Percentiles rank a stretch among this genome's conserved stretches.
phyloP scores from a whole-genome alignment of 2,329 filamentous ascomycete genomes.

The Aspergillus piperis region DNA sequence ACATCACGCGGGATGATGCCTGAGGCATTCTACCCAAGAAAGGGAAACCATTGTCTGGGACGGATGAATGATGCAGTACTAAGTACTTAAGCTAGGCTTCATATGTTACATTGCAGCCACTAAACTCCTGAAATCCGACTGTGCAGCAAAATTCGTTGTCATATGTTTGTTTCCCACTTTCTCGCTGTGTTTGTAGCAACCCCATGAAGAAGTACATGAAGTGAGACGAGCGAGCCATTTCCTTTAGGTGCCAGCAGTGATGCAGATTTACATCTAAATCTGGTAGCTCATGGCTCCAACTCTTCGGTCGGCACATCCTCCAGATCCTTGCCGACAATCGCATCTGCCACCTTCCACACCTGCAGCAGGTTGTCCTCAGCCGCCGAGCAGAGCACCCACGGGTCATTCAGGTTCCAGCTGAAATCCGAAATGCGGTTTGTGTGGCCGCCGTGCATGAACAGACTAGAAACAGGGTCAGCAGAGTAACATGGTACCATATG shows the following conservation, averaged over 20 bases:
- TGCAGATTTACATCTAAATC: slow-evolving; percentile 50
- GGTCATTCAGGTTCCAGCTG: slow-evolving; percentile 95
- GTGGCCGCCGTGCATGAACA: slow-evolving; percentile 99
- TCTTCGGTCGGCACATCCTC: slow-evolving; percentile 75
- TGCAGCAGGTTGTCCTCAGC: slow-evolving; percentile 97
- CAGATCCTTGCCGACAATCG: slow-evolving; percentile 76
- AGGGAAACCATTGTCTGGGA: background rate
- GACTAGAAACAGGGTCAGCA: slow-evolving; percentile 47
- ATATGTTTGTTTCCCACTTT: background rate
- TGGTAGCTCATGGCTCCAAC: slow-evolving; percentile 57
- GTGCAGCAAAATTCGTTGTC: background rate
- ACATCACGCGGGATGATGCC: background rate
- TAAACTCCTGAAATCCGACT: background rate
- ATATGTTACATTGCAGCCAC: background rate
- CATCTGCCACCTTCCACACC: slow-evolving; percentile 84
- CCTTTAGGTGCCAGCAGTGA: slow-evolving; percentile 12
- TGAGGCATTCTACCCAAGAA: background rate
- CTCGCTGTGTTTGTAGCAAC: background rate
- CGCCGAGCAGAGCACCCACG: slow-evolving; percentile 93
- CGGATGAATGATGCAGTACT: background rate
- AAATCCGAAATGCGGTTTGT: slow-evolving; percentile 97
- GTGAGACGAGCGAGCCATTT: background rate
- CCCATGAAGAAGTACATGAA: background rate
- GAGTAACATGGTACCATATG: background rate
- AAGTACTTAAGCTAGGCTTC: background rate